Conservation (phyloP, 2,329 filamentous ascomycete genomes). For the Colletotrichum noveboracense region DNA sequence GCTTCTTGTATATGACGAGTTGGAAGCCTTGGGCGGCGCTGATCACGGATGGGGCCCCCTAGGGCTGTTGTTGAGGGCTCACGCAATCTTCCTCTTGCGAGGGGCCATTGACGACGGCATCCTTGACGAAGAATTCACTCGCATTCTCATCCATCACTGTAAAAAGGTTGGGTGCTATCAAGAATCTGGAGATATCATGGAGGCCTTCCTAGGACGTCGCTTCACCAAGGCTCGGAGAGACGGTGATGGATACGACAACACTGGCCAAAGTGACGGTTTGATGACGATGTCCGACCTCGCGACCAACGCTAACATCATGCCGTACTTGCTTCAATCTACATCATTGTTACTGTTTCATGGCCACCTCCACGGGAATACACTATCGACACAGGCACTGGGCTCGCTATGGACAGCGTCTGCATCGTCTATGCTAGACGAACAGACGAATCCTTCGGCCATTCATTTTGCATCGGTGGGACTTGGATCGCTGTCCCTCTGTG, state of each 20-base stretch:
- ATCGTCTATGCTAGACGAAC: neutral
- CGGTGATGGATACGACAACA: neutral
- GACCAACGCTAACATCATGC: neutral
- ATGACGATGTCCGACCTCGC: constrained; percentile 34
- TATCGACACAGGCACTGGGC: neutral
- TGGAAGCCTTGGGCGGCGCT: constrained; percentile 48
- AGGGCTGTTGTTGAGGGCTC: constrained; percentile 48
- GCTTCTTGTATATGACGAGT: constrained; percentile 51
- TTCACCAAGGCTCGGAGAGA: constrained; percentile 36
- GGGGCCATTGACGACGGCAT: constrained; percentile 47
- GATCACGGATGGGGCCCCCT: constrained; percentile 51
- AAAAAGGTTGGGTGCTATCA: constrained; percentile 34
- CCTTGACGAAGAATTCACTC: constrained; percentile 43
- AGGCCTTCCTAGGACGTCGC: constrained; percentile 35
- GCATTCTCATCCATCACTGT: constrained; percentile 47
- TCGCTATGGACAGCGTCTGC: constrained; percentile 7
- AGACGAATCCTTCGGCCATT: neutral
- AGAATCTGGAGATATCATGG: constrained; percentile 48
- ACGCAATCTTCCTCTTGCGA: constrained; percentile 48
- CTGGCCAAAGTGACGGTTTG: constrained; percentile 22
- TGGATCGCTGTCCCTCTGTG: neutral
- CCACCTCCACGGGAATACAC: neutral
- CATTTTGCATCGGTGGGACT: constrained; percentile 5
- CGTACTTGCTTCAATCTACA: neutral
- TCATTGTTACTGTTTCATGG: neutral